A percentile compares a stretch with the other conserved stretches of the same genome.
phyloP scores from a whole-genome alignment of 148 eudicot genomes.

The Gaultheria prostrata region DNA sequence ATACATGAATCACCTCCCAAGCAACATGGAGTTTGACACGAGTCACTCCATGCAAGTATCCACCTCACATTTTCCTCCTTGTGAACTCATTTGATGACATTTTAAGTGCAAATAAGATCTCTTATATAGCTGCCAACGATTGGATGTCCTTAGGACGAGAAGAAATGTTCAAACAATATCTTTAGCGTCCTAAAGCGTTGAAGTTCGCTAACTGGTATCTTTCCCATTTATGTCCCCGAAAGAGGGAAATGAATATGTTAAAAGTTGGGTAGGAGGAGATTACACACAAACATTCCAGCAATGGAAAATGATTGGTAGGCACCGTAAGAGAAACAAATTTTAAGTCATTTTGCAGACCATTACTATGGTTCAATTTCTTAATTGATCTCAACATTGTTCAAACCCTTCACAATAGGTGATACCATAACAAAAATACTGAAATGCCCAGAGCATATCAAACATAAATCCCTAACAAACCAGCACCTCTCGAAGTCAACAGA shows the following conservation, averaged over 20 bases:
- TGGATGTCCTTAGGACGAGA: neutral
- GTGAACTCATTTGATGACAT: neutral
- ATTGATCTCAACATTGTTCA: neutral
- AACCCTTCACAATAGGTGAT: neutral
- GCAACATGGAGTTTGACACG: neutral
- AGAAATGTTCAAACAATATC: neutral
- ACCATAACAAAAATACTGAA: neutral
- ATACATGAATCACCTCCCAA: neutral
- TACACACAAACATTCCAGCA: neutral
- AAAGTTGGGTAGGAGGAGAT: neutral
- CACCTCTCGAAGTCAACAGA: neutral
- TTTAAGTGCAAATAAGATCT: neutral
- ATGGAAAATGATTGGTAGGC: neutral
- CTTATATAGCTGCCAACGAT: neutral
- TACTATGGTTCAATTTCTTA: neutral
- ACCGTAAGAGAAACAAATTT: neutral
- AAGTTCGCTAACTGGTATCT: neutral
- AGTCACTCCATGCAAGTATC: neutral
- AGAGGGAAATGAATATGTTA: neutral
- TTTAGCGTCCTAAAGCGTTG: neutral
- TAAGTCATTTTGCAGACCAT: neutral
- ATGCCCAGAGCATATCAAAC: neutral
- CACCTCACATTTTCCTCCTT: neutral
- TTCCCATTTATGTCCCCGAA: neutral
- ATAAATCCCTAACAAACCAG: constrained; percentile 6